Percentiles rank a stretch among this genome's conserved stretches.
Conservation (phyloP, 2,329 filamentous ascomycete species). For the Sarocladium strictum region DNA sequence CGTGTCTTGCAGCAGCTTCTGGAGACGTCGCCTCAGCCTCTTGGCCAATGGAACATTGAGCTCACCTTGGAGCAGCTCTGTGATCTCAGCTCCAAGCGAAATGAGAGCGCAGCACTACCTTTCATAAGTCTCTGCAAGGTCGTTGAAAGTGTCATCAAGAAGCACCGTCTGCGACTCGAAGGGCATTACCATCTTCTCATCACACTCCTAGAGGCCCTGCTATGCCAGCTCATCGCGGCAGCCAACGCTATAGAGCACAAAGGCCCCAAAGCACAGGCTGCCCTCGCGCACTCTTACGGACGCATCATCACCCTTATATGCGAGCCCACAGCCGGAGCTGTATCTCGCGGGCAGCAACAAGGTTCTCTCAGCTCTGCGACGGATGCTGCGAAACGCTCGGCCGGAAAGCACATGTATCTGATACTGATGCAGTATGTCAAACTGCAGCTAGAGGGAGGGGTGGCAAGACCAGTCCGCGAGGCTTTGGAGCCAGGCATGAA, state of each 20-base stretch:
- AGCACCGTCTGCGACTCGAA: conserved; percentile 54
- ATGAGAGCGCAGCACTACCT: conserved; percentile 19
- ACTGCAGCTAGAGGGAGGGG: conserved; percentile 51
- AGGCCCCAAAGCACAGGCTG: conserved; percentile 13
- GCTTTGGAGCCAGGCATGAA: conserved; percentile 53
- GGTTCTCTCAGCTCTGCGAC: conserved; percentile 51
- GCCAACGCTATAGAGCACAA: conserved; percentile 16
- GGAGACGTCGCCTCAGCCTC: conserved; percentile 41
- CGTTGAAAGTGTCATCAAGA: conserved; percentile 50
- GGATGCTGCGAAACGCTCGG: conserved; percentile 54
- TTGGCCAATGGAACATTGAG: conserved; percentile 55
- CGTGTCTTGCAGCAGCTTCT: conserved; percentile 40
- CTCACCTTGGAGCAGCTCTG: conserved; percentile 40
- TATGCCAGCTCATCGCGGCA: conserved; percentile 41
- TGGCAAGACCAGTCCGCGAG: conserved; percentile 45
- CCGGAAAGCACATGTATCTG: conserved; percentile 56
- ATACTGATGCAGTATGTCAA: conserved; percentile 54
- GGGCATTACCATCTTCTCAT: conserved; percentile 57
- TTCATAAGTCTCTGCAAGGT: conserved; percentile 47
- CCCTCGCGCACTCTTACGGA: conserved; percentile 41
- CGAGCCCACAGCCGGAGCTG: conserved; percentile 51
- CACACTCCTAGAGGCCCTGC: conserved; percentile 47
- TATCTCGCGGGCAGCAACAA: conserved; percentile 39
- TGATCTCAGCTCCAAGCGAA: conserved; percentile 19
- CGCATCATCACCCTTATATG: conserved; percentile 54